Evolutionary conservation across 176 grass and related monocot genomes (phyloP), one percentile per base, ranked within the genome.

Genomic region (Triticum urartu): DNA sequence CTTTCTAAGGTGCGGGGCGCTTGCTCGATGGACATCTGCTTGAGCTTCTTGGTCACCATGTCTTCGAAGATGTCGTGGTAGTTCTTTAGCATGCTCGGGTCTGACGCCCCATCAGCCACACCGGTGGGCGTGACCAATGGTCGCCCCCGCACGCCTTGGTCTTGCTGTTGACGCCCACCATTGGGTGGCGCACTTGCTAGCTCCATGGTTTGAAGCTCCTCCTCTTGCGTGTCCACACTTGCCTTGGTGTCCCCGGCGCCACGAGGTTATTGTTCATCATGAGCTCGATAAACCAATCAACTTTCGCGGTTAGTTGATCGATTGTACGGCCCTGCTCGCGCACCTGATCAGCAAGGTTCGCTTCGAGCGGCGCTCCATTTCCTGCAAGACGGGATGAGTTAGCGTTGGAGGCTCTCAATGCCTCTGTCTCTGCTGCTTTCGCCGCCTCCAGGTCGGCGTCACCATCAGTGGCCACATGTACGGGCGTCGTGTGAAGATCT

Each of bases 321-420:
- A 69, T 20, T 2, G 33, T 35, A 7, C 4, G 33, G 1, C 3
- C 67, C 20, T 69, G 33, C 3, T 38, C 2, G 17, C 17, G 18
- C 67, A 69, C 33, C 3, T 36, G 66, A 36, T 69, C 17, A 9
- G 33, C 66, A 7, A 69, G 10, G 3, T 4, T 38, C 18, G 2
- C 67, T 0, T 69, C 18, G 1, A 0, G 3, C 0, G 8, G 8
- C 9, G 0, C 8, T 15, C 3, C 15, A 0, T 38, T 69, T 1
- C 34, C 33, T 0, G 8, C 17, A 5, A 2, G 18, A 3, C 1
- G 1, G 7, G 17, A 35, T 0, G 66, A 1, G 66, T 9, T 35
- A 6, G 24, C 24, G 10, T 3, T 10, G 22, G 61, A 20, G 66
- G 7, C 7, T 7, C 21, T 69, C 5, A 9, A 34, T 1, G 18